A percentile compares a stretch with the other conserved stretches of the same genome.
phyloP scores from a whole-genome alignment of 2,329 filamentous ascomycete species.

The Arthrobotrys sphaeroides region DNA sequence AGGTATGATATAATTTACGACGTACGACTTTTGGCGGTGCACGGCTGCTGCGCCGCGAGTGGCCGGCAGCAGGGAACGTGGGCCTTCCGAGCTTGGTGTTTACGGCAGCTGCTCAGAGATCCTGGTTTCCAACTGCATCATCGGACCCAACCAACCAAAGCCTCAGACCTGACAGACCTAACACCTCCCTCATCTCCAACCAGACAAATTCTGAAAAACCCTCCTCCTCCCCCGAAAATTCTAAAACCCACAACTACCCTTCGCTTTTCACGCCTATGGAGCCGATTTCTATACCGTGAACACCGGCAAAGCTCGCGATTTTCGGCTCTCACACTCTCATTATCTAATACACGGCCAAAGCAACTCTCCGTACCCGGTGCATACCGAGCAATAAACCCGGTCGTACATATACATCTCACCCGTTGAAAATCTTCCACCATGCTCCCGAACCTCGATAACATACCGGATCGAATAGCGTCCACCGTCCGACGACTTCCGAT shows the following conservation, averaged over 20 bases:
- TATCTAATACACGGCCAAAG: background rate
- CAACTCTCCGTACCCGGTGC: background rate
- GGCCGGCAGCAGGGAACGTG: background rate
- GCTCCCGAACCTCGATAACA: slow-evolving; percentile 31
- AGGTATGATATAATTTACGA: background rate
- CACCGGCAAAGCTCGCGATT: background rate
- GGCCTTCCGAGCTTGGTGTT: slow-evolving; percentile 3
- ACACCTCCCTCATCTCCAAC: background rate
- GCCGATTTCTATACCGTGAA: background rate
- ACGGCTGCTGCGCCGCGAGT: background rate
- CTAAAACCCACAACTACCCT: background rate
- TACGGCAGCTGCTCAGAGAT: slow-evolving; percentile 11
- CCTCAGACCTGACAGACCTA: background rate
- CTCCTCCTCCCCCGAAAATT: too few species aligned
- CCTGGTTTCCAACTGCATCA: slow-evolving; percentile 33
- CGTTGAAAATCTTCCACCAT: slow-evolving; percentile 6
- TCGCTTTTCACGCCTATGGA: background rate
- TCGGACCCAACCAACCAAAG: slow-evolving; percentile 29
- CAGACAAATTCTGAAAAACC: background rate
- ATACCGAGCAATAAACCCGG: background rate
- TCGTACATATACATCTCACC: too few species aligned
- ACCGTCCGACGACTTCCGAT: slow-evolving; percentile 49
- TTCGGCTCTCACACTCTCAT: background rate
- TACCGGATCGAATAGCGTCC: slow-evolving; percentile 36
- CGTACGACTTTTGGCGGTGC: background rate